These are phyloP conservation scores for Cordyceps cicadae DNA, from an alignment of 2,329 filamentous ascomycete species.

Conservation along the genomic window DNA sequence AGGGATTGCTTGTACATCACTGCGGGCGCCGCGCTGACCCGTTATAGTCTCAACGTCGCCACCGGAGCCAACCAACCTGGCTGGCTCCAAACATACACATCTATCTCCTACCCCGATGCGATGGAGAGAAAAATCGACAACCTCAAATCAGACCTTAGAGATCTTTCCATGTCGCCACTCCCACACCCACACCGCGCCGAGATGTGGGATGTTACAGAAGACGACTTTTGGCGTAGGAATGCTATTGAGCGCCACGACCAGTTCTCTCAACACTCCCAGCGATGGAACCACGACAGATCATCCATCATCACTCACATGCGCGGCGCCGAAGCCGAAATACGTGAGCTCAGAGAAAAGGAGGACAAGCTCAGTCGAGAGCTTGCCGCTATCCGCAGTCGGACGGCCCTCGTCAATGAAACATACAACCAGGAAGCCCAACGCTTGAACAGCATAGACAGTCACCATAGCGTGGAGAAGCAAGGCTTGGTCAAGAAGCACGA, in stretches of 20 bases:
- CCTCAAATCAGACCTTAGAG: not conserved
- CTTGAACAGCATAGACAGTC: not conserved
- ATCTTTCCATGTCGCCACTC: not conserved
- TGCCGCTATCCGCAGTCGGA: not conserved
- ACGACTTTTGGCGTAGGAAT: conserved; percentile 27
- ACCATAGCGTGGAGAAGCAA: not conserved
- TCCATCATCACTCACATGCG: not conserved
- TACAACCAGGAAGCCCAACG: not conserved
- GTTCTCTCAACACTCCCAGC: conserved; percentile 19
- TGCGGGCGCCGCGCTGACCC: not conserved
- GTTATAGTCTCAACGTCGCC: not conserved
- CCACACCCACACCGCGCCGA: not conserved
- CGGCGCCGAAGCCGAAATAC: not conserved
- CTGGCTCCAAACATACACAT: not conserved
- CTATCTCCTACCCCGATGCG: not conserved
- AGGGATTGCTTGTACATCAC: not conserved
- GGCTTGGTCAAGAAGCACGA: not conserved
- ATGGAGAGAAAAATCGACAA: not conserved
- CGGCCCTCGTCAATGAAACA: not conserved
- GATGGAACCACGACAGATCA: not conserved
- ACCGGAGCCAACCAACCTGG: not conserved
- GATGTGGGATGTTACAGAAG: conserved; percentile 29
- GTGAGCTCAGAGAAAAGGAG: not conserved
- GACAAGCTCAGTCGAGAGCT: not conserved
- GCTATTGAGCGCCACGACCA: conserved; percentile 18